A percentile compares a stretch with the other conserved stretches of the same genome.
Evolutionary conservation across 257 asterid genomes (phyloP).

Genomic region (Solanum rostratum): DNA sequence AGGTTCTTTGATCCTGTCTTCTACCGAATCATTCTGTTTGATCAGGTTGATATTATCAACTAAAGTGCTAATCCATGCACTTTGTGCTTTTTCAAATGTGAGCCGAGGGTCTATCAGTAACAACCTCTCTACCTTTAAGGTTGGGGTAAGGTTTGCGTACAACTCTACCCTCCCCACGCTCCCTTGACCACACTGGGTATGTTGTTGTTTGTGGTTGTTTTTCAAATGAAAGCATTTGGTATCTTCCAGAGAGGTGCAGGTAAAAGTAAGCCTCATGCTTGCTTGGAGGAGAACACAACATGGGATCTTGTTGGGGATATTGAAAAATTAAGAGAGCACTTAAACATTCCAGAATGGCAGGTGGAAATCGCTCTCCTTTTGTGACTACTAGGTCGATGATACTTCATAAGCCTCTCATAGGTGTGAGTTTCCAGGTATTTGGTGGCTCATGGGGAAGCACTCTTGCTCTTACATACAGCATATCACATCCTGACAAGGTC

Average conservation of each 20-base stretch:
- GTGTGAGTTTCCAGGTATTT: slow-evolving; percentile 55
- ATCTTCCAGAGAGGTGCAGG: slow-evolving; percentile 79
- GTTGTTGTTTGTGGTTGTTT: not conserved
- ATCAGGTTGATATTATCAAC: slow-evolving; percentile 51
- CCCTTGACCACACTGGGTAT: not conserved
- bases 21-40: slow-evolving; percentile 73
- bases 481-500: slow-evolving; percentile 85
- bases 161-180: not conserved
- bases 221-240: slow-evolving; percentile 1
- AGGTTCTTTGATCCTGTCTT: slow-evolving; percentile 80
- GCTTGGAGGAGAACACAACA: slow-evolving; percentile 84
- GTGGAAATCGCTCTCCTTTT: slow-evolving; percentile 14
- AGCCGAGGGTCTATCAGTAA: not conserved
- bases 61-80: not conserved
- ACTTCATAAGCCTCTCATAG: slow-evolving; percentile 9
- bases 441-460: slow-evolving; percentile 99
- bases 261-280: slow-evolving; percentile 89
- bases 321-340: slow-evolving; percentile 74
- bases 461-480: slow-evolving; percentile 84
- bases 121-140: not conserved
- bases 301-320: slow-evolving; percentile 87
- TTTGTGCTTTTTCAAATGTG: not conserved
- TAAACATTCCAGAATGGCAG: slow-evolving; percentile 90
- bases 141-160: not conserved
- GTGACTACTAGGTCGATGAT: not conserved